phyloP scores from a whole-genome alignment of 2,329 filamentous ascomycete genomes.

The Colletotrichum cuscutae region DNA sequence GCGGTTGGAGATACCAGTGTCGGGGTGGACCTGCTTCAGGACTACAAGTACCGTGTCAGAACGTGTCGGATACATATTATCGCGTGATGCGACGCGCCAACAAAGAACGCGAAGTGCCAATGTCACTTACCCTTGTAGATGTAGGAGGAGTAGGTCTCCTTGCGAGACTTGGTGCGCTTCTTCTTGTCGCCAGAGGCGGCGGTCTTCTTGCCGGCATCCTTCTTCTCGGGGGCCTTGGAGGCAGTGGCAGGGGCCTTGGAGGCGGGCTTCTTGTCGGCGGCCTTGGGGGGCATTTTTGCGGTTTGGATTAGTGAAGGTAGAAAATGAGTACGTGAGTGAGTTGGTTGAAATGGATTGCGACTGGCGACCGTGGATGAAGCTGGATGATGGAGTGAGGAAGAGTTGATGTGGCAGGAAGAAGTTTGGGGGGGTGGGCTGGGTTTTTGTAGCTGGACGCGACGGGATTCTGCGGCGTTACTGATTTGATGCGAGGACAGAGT shows the following conservation, averaged over 20 bases:
- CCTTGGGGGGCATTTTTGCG: slow-evolving; percentile 94
- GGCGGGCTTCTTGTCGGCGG: slow-evolving; percentile 98
- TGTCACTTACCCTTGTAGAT: slow-evolving; percentile 91
- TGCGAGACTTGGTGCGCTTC: slow-evolving; percentile 99
- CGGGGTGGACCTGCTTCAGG: slow-evolving; percentile 99
- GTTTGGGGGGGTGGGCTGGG: slow-evolving; percentile 62
- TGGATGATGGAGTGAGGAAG: slow-evolving; percentile 49
- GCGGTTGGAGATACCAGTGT: slow-evolving; percentile 99
- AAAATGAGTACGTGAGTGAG: slow-evolving; percentile 27
- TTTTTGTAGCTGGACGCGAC: slow-evolving; percentile 72
- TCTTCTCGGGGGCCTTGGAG: slow-evolving; percentile 85
- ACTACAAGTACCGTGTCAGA: slow-evolving; percentile 64
- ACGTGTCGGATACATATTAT: neutral
- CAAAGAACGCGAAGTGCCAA: no score
- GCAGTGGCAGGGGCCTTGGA: slow-evolving; percentile 90
- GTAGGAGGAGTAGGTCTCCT: slow-evolving; percentile 99
- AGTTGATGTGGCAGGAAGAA: slow-evolving; percentile 58
- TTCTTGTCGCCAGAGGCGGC: slow-evolving; percentile 98
- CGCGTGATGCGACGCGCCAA: neutral
- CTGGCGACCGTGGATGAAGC: slow-evolving; percentile 41
- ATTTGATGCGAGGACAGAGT: slow-evolving; percentile 52
- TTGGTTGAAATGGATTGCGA: slow-evolving; percentile 30
- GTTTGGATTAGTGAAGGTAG: slow-evolving; percentile 4
- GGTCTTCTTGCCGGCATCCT: slow-evolving; percentile 99
- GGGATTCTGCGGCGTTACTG: slow-evolving; percentile 64